Base-by-base conservation (phyloP, 441 rosid species). In the Euphorbia celastroides region DNA sequence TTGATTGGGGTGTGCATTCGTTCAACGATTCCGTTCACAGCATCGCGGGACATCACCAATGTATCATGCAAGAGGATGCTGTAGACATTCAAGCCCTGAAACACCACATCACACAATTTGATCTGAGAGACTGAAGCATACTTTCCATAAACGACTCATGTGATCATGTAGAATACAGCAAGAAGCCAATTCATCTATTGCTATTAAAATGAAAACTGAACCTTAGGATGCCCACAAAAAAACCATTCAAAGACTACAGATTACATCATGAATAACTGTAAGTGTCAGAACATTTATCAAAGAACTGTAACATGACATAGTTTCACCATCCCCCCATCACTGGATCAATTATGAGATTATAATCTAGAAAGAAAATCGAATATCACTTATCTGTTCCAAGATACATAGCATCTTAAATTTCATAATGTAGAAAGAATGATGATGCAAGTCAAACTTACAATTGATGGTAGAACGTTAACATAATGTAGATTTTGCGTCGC, bases 51-150 rank as follows among this genome's bases (percentile, higher is more conserved):
- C 98, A 90, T 90, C 69, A 90, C 93, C 70, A 93, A 68, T 19
- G 93, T 86, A 75, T 90, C 95, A 14, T 90, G 97, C 64, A 79
- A 86, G 80, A 88, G 76, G 71, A 93, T 90, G 86, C 96, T 90
- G 73, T 90, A 88, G 62, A 90, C 95, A 70, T 90, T 88, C 72
- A 93, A 76, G 46, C 97, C 97, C 98, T 90, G 88, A 74, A 80
- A 51, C 70, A 52, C 63, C 28, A 54, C 57, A 56, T 2, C 28
- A 52, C n/a, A 36, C 52, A 20, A 34, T 25, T 8, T 31, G 51
- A n/a, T 23, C 32, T 10, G 59, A 23, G 17, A 27, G 31, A 19
- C 8, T 7, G 41, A 26, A n/a, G 12, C 16, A 27, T 52, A 32
- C 31, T 17, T n/a, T 26, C 36, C 46, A 17, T 10, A 44, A 5